phyloP scores from a whole-genome alignment of 768 basidiomycete species.

The Coprinopsis sp. region DNA sequence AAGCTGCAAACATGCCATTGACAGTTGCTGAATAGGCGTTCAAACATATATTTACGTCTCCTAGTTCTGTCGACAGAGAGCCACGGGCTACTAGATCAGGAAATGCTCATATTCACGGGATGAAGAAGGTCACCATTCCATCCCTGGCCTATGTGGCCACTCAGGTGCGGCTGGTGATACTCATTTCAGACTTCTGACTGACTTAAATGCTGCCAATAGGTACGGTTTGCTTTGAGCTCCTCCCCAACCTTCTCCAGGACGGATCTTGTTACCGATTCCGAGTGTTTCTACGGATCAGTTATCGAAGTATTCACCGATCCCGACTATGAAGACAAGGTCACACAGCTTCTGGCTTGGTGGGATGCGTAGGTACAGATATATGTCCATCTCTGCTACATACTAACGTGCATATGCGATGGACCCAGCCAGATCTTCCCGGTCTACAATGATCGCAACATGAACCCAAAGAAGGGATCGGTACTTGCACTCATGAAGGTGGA shows the following conservation, averaged over 20 bases:
- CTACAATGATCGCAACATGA: too few relatives aligned
- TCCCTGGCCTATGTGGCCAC: conserved; percentile 7
- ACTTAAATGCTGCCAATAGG: not conserved
- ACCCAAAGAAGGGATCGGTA: too few relatives aligned
- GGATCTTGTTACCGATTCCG: not conserved
- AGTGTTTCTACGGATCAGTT: not conserved
- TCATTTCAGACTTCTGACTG: not conserved
- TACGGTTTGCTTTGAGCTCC: not conserved
- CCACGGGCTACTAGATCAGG: not conserved
- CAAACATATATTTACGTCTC: conserved; percentile 7
- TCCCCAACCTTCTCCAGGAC: not conserved
- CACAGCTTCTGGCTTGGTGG: too few relatives aligned
- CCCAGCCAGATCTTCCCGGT: too few relatives aligned
- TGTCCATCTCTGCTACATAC: too few relatives aligned
- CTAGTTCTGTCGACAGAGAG: conserved; percentile 1
- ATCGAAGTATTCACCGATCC: too few relatives aligned
- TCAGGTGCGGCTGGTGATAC: not conserved
- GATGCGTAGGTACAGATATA: too few relatives aligned
- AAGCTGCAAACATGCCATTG: not conserved
- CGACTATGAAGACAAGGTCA: too few relatives aligned
- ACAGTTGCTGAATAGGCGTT: not conserved
- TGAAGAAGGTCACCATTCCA: conserved; percentile 3
- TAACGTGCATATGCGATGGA: too few relatives aligned
- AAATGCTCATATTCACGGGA: conserved; percentile 3
- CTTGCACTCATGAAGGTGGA: too few relatives aligned